Evolutionary conservation across 2,329 filamentous ascomycete species (phyloP), one percentile per base, ranked within the genome.

Genomic region (Cordyceps cicadae): DNA sequence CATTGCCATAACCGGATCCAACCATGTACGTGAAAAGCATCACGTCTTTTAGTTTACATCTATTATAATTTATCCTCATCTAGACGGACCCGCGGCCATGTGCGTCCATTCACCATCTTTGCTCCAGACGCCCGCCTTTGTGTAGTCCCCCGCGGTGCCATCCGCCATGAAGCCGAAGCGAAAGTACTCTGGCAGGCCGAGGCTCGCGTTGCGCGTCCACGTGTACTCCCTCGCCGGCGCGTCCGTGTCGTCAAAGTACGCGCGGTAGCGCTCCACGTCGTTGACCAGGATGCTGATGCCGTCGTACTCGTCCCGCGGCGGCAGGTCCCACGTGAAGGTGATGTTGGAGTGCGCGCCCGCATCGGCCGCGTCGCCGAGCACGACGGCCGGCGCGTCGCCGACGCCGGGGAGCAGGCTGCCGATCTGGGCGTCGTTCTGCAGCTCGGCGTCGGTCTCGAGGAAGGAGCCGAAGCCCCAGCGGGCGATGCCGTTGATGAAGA

Each of bases 401-500:
- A 86, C 75, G 0, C 65, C 75, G 48, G 80, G 90, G 1, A 94
- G 78, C 0, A 83, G 74, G 0, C 85, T 86, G 12, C 84, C 84
- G 43, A 82, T 73, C 62, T 86, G 82, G 0, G 83, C 84, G 64
- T 88, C 86, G n/a, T 84, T 86, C 59, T 86, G 85, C 26, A 99
- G 75, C 0, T 86, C 85, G 0, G 74, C 81, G 0, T 89, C 84
- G 0, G 94, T 97, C 74, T 99, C 87, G 17, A 99, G 81, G 52
- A 99, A 85, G 1, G 88, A 82, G 63, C 91, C 92, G 71, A 96
- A 99, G 0, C 92, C 92, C 94, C 94, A 97, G 49, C 93, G 83
- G 4, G 92, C 93, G 62, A 95, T 86, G 57, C 94, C 93, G 70
- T 97, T 97, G 75, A 97, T 87, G 72, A 97, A 97, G 0, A 97